Percentiles rank a stretch among this genome's conserved stretches.
phyloP scores from a whole-genome alignment of 2,329 filamentous ascomycete species.

The Scortechinia acanthostroma region DNA sequence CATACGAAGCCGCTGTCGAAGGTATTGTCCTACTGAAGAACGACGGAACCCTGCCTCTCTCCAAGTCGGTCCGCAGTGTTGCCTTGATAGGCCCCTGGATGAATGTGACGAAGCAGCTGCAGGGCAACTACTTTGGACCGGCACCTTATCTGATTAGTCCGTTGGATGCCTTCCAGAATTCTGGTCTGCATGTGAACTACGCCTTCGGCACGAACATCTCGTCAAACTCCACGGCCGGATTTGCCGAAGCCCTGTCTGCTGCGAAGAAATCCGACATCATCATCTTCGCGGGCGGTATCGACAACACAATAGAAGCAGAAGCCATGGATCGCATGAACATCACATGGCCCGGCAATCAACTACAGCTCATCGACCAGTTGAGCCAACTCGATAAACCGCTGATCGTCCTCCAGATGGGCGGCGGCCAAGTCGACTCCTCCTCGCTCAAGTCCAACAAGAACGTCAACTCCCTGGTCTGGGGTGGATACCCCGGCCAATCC shows the following conservation, averaged over 20 bases:
- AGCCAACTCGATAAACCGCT: constrained; percentile 23
- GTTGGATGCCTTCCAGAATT: neutral
- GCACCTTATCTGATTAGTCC: neutral
- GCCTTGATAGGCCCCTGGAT: neutral
- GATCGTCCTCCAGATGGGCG: constrained; percentile 30
- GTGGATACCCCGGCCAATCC: constrained; percentile 31
- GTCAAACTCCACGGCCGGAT: neutral
- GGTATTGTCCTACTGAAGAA: neutral
- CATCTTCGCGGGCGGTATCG: constrained; percentile 7
- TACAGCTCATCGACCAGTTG: constrained; percentile 26
- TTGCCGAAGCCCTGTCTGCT: neutral
- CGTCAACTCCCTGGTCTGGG: constrained; percentile 30
- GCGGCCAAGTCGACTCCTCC: constrained; percentile 30
- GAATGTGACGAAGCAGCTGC: neutral
- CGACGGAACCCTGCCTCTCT: neutral
- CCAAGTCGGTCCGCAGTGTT: neutral
- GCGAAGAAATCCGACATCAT: constrained; percentile 11
- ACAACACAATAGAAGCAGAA: constrained; percentile 29
- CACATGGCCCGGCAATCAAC: constrained; percentile 29
- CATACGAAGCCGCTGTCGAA: constrained; percentile 1
- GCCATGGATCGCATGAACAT: constrained; percentile 26
- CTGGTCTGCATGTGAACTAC: neutral
- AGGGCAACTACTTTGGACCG: neutral
- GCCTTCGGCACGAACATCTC: neutral
- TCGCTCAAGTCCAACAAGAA: constrained; percentile 24